A percentile compares a stretch with the other conserved stretches of the same genome.
phyloP scores from a whole-genome alignment of 2,329 filamentous ascomycete species.

The Penicillium vulpinum region DNA sequence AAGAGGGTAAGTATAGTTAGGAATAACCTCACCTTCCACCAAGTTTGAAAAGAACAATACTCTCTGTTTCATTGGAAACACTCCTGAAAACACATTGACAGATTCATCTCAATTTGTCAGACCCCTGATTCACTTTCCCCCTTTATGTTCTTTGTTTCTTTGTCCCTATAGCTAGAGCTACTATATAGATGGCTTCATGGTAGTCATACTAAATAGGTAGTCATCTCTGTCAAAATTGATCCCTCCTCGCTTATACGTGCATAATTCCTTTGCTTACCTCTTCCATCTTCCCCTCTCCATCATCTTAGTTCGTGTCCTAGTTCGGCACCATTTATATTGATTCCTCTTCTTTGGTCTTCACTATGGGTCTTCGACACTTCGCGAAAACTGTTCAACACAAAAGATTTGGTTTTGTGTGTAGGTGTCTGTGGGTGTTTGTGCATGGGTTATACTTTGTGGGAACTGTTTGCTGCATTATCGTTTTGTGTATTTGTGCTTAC shows the following conservation, averaged over 20 bases:
- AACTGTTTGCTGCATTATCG: rapidly evolving
- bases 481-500: neutral
- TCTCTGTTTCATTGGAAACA: neutral
- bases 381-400: neutral
- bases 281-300: no score
- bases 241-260: neutral
- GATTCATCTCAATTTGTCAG: no score
- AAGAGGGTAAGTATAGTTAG: no score
- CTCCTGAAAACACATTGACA: no score
- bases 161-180: neutral
- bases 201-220: neutral
- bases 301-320: no score
- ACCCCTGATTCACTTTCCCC: neutral
- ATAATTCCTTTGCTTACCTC: neutral
- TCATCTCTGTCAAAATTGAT: neutral
- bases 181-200: neutral
- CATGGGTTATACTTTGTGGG: neutral
- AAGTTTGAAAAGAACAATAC: neutral
- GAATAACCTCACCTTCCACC: no score
- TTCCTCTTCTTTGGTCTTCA: neutral
- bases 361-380: neutral
- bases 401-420: neutral
- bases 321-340: neutral
- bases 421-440: neutral
- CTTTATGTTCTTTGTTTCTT: neutral